Evolutionary conservation across 768 basidiomycete species (phyloP).

Genomic region (Boletus pseudo-olivaceus): DNA sequence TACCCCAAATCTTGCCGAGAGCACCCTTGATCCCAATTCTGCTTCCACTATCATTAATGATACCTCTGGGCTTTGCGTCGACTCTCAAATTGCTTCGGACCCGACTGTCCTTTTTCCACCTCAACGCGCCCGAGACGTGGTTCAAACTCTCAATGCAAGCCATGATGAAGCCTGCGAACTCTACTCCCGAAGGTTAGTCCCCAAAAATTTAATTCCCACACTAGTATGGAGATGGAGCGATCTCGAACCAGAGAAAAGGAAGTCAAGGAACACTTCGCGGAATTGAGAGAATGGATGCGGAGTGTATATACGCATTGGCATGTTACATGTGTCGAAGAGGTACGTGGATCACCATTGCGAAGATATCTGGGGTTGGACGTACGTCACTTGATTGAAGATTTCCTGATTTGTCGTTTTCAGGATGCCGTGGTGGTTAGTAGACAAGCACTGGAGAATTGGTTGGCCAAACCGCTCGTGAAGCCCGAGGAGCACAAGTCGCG

Average conservation of each 20-base stretch:
- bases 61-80: constrained; percentile 13
- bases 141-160: constrained; percentile 50
- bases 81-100: constrained; percentile 7
- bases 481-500: constrained; percentile 18
- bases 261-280: constrained; percentile 43
- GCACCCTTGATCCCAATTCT: constrained; percentile 16
- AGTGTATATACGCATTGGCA: constrained; percentile 65
- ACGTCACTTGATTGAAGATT: constrained; percentile 4
- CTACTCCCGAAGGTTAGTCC: constrained; percentile 46
- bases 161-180: constrained; percentile 53
- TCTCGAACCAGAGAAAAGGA: constrained; percentile 39
- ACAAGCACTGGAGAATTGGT: constrained; percentile 58
- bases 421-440: constrained; percentile 59
- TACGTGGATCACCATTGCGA: constrained; percentile 26
- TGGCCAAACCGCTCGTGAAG: constrained; percentile 38
- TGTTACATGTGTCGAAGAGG: constrained; percentile 44
- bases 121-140: constrained; percentile 47
- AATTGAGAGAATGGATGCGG: constrained; percentile 50
- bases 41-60: constrained; percentile 19
- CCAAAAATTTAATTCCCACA: constrained; percentile 13
- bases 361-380: constrained; percentile 3
- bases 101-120: constrained; percentile 45
- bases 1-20: constrained; percentile 14
- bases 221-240: constrained; percentile 13
- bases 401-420: constrained; percentile 31